Base-by-base conservation (phyloP, 192 early-diverging fungal species). In the Chytriomyces hyalinus region DNA sequence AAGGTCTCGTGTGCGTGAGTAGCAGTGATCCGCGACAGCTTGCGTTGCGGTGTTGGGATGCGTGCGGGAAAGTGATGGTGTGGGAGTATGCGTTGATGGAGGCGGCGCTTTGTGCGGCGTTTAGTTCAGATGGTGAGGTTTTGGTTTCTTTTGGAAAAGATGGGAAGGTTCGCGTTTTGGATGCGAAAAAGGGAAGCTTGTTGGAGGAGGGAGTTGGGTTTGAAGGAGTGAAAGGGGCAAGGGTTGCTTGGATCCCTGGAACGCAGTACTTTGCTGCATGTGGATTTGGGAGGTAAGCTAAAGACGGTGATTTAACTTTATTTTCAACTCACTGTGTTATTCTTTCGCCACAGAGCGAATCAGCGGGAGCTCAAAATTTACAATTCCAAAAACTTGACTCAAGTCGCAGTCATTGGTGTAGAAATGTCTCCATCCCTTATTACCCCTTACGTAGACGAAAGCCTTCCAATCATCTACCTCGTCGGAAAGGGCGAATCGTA, bases 371-470 rank as follows among this genome's bases (percentile, higher is more conserved):
- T 96, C 36, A 49, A 88, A 66, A 49, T 88, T 6, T 87, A 82
- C 73, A 74, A 83, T 28, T 60, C 63, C 26, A 49, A 68, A 9
- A 62, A 87, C 49, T 63, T 85, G 20, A 46, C 74, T 3, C 49
- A 51, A 7, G 62, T 80, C 13, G 36, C 4, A 4, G 36, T 36
- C 1, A 36, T 78, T 5, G 26, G 43, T 11, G 48, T 95, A 66
- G 95, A 94, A 66, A 85, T 87, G 24, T 93, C 92, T 0, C 94
- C 95, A 5, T 91, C 93, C 17, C 67, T 94, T 1, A 87, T 97
- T 45, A 87, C 86, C 36, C 89, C 90, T 6, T 80, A 88, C 48
- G 90, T 85, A 11, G 94, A 97, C 49, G 67, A 78, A 4, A 64
- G 20, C 48, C 48, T 78, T 20, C 69, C 67, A 6, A 51, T 78